Evolutionary conservation across 2,329 filamentous ascomycete genomes (phyloP).

Genomic region (Alternaria arborescens): DNA sequence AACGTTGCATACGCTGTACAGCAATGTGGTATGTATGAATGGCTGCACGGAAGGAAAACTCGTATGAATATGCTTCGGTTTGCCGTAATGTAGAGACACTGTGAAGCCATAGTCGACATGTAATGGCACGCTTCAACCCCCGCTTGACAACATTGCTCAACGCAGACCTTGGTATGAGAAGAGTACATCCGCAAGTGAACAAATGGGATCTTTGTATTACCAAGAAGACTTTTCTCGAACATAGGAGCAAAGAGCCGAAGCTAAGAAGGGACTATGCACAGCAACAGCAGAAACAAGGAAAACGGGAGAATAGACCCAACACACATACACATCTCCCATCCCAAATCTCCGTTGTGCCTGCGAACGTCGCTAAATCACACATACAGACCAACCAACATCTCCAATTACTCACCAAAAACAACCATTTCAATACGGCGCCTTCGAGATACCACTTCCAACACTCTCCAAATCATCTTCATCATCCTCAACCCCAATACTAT

Average conservation of each 20-base stretch:
- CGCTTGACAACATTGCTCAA: no score
- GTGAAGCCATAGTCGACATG: not conserved
- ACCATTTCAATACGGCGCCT: conserved; percentile 37
- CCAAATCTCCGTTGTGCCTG: not conserved
- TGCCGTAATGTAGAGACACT: not conserved
- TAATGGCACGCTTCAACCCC: no score
- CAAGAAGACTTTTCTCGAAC: not conserved
- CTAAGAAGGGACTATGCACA: not conserved
- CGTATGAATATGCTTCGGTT: not conserved
- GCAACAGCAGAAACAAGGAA: not conserved
- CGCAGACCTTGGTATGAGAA: no score
- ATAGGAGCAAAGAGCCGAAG: not conserved
- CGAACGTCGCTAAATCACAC: not conserved
- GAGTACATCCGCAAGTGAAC: not conserved
- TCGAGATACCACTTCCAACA: conserved; percentile 29
- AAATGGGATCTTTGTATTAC: not conserved
- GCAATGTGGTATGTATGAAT: not conserved
- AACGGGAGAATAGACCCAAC: not conserved
- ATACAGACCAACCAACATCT: not conserved
- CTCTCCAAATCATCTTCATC: conserved; percentile 23
- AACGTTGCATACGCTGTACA: not conserved
- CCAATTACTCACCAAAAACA: no score
- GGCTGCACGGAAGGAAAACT: not conserved
- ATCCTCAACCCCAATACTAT: conserved; percentile 45
- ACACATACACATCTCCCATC: not conserved